These are phyloP conservation scores for Phytophthora citricola DNA, from an alignment of 352 stramenopile genomes.

Conservation along the genomic window DNA sequence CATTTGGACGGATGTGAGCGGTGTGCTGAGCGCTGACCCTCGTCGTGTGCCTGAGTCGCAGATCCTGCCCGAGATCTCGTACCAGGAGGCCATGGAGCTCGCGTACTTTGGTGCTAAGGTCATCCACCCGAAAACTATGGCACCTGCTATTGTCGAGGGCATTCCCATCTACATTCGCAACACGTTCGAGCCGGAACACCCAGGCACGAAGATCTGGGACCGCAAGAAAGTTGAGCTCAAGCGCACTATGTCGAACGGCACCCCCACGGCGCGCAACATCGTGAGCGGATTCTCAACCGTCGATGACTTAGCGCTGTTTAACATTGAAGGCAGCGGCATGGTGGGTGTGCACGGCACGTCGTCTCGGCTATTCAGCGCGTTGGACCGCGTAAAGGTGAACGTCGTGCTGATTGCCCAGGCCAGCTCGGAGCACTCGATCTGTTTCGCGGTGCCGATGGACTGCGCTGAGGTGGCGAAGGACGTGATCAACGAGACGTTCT, in stretches of 20 bases:
- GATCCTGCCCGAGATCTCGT: conserved; percentile 93
- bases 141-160: conserved; percentile 81
- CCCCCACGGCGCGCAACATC: conserved; percentile 70
- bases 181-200: conserved; percentile 93
- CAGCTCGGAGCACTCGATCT: conserved; percentile 96
- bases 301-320: conserved; percentile 95
- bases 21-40: conserved; percentile 95
- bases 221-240: conserved; percentile 65
- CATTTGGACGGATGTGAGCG: conserved; percentile 98
- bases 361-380: conserved; percentile 91
- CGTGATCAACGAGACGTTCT: conserved; percentile 85
- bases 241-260: conserved; percentile 66
- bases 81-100: conserved; percentile 98
- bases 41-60: conserved; percentile 93
- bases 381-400: conserved; percentile 93
- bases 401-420: conserved; percentile 95
- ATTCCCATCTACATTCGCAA: conserved; percentile 99
- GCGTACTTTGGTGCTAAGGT: conserved; percentile 99
- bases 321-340: conserved; percentile 96
- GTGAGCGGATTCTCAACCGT: conserved; percentile 93
- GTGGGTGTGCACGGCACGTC: conserved; percentile 95
- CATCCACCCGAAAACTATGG: conserved; percentile 98
- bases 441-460: conserved; percentile 91
- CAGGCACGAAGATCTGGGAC: conserved; percentile 82
- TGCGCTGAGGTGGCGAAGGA: conserved; percentile 71